phyloP scores from a whole-genome alignment of 371 early-diverging fungal species.

The Nosema muscidifuracis region DNA sequence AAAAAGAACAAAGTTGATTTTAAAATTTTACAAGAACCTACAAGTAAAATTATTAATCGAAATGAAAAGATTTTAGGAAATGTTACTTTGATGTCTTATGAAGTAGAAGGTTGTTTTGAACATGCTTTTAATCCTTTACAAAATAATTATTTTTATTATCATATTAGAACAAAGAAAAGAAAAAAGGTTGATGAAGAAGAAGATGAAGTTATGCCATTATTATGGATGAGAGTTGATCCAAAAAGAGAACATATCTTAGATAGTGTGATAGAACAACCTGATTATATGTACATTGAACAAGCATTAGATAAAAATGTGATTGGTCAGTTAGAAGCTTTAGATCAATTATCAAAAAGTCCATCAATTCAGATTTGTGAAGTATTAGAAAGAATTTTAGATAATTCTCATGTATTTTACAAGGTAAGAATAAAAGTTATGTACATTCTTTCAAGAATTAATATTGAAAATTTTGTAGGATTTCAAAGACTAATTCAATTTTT shows the following conservation, averaged over 20 bases:
- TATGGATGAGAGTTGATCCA: conserved; percentile 90
- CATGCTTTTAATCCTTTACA: conserved; percentile 43
- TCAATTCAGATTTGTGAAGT: conserved; percentile 26
- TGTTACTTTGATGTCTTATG: conserved; percentile 51
- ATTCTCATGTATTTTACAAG: conserved; percentile 73
- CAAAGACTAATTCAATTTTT: conserved; percentile 63
- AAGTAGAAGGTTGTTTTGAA: conserved; percentile 62
- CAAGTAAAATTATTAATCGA: conserved; percentile 39
- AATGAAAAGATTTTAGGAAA: conserved; percentile 43
- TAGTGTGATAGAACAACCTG: conserved; percentile 78
- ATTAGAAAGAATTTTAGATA: conserved; percentile 65
- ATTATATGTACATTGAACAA: conserved; percentile 89
- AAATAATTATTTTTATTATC: conserved; percentile 49
- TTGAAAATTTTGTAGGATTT: conserved; percentile 68
- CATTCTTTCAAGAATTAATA: conserved; percentile 67
- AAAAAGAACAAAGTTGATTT: no score
- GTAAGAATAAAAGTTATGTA: conserved; percentile 28
- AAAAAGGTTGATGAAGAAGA: conserved; percentile 54
- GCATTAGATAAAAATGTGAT: conserved; percentile 83
- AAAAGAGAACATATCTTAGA: conserved; percentile 82
- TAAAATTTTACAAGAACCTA: no score
- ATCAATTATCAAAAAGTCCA: conserved; percentile 35
- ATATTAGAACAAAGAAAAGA: conserved; percentile 51
- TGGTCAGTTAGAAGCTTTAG: conserved; percentile 74
- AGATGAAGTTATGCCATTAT: conserved; percentile 67